Percentiles rank a stretch among this genome's conserved stretches.
Evolutionary conservation across 495 filamentous ascomycete species (phyloP).

Genomic region (Friedmanniomyces simplex): DNA sequence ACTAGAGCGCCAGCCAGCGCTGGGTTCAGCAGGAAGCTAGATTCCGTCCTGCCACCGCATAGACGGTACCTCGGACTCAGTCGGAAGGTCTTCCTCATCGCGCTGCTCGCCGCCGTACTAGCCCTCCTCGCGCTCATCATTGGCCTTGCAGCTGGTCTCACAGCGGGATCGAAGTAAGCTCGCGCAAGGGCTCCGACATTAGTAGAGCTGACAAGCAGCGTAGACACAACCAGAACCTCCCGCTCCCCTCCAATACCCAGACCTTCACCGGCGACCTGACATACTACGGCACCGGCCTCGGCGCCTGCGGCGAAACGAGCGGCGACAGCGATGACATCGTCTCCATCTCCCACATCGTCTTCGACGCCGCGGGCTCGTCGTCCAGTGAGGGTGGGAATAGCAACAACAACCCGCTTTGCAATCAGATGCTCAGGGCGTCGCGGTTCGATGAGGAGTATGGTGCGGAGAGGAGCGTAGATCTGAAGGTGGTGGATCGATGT

Average conservation of each 20-base stretch:
- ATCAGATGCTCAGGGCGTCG: conserved; percentile 47
- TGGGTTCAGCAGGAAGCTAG: conserved; percentile 12
- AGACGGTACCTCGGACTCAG: conserved; percentile 35
- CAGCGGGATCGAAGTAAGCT: conserved; percentile 18
- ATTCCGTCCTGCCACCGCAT: conserved; percentile 32
- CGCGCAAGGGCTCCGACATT: conserved; percentile 22
- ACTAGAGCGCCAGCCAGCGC: too few species aligned
- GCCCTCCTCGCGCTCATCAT: conserved; percentile 42
- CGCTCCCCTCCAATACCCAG: conserved; percentile 43
- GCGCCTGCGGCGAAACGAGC: conserved; percentile 57
- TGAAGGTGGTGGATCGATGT: conserved; percentile 69
- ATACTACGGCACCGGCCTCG: conserved; percentile 58
- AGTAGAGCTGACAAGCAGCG: not conserved
- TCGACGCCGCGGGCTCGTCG: conserved; percentile 42
- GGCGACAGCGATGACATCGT: conserved; percentile 46
- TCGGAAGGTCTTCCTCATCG: conserved; percentile 33
- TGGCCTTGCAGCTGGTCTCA: conserved; percentile 46
- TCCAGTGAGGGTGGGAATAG: conserved; percentile 32
- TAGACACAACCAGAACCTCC: conserved; percentile 34
- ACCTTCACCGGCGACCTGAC: conserved; percentile 57
- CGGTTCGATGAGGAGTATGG: conserved; percentile 35
- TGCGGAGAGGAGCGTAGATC: conserved; percentile 43
- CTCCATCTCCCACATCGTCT: conserved; percentile 56
- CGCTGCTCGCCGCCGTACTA: conserved; percentile 29
- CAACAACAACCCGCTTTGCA: conserved; percentile 63